These are phyloP conservation scores for Paraurostyla sp. DNA, from an alignment of 73 alveolate genomes.

Conservation along the genomic window DNA sequence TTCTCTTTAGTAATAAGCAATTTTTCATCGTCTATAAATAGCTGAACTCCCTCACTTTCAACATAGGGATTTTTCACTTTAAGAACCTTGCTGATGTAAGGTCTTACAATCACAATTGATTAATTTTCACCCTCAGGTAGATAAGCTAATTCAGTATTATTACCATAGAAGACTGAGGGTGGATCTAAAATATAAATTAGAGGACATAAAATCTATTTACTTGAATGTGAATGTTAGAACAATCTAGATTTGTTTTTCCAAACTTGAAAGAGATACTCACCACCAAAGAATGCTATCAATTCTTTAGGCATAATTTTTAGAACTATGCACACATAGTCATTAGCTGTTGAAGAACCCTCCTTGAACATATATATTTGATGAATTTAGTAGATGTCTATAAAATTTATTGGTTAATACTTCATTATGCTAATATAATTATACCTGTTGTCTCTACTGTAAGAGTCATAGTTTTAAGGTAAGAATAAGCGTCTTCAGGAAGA, in stretches of 20 bases:
- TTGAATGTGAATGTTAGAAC: neutral
- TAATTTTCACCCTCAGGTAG: constrained; percentile 7
- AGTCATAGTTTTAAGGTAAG: neutral
- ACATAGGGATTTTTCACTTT: neutral
- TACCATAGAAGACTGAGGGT: neutral
- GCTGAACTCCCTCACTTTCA: neutral
- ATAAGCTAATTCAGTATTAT: constrained; percentile 1
- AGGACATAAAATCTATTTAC: neutral
- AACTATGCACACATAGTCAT: constrained; percentile 30
- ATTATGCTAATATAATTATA: neutral
- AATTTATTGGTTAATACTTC: neutral
- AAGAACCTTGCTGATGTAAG: neutral
- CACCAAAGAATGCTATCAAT: constrained; percentile 3
- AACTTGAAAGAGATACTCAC: neutral
- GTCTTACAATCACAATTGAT: neutral
- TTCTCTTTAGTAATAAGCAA: neutral
- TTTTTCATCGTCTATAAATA: constrained; percentile 20
- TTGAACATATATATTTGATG: neutral
- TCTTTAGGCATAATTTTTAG: neutral
- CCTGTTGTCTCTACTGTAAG: neutral
- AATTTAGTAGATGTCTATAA: constrained; percentile 4
- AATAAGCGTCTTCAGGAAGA: neutral
- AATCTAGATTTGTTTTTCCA: constrained; percentile 34
- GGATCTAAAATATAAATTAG: neutral
- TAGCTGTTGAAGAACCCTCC: constrained; percentile 5